Evolutionary conservation across 768 basidiomycete species (phyloP).

Genomic region (Lentinula raphanica): DNA sequence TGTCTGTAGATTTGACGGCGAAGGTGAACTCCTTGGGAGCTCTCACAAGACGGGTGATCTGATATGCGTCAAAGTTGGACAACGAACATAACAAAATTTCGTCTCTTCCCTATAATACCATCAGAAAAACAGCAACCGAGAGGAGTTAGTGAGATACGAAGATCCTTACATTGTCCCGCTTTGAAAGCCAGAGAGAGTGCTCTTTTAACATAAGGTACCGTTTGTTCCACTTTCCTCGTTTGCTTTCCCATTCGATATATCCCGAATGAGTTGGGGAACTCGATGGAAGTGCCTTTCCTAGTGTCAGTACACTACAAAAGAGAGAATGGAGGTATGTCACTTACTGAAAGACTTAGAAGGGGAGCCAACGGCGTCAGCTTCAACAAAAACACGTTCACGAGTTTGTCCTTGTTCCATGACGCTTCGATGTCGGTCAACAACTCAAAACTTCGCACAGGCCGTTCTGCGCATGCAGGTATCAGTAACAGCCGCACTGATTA

Average conservation of each 20-base stretch:
- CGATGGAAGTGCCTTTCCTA: conserved; percentile 33
- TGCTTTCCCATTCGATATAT: conserved; percentile 85
- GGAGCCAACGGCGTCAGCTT: conserved; percentile 65
- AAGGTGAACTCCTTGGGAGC: conserved; percentile 84
- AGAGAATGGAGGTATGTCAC: conserved; percentile 18
- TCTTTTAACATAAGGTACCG: conserved; percentile 85
- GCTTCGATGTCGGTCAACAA: conserved; percentile 70
- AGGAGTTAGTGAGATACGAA: too few species aligned
- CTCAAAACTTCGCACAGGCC: conserved; percentile 86
- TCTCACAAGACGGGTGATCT: conserved; percentile 69
- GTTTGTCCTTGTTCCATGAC: conserved; percentile 85
- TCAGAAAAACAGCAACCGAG: conserved; percentile 6
- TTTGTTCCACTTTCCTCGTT: conserved; percentile 94
- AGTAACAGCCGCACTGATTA: conserved; percentile 1
- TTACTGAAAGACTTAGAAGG: conserved; percentile 54
- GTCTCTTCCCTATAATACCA: conserved; percentile 69
- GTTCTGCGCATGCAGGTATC: conserved; percentile 47
- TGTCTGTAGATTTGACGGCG: conserved; percentile 85
- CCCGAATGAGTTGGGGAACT: conserved; percentile 43
- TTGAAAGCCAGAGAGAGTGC: conserved; percentile 81
- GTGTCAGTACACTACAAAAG: background rate
- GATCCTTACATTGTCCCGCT: conserved; percentile 73
- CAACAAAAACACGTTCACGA: conserved; percentile 75
- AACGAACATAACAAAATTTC: conserved; percentile 76
- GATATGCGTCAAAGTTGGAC: conserved; percentile 86